A percentile compares a stretch with the other conserved stretches of the same genome.
These are phyloP conservation scores for Aspergillus japonicus DNA, from an alignment of 2,329 filamentous ascomycete genomes.

Conservation along the genomic window DNA sequence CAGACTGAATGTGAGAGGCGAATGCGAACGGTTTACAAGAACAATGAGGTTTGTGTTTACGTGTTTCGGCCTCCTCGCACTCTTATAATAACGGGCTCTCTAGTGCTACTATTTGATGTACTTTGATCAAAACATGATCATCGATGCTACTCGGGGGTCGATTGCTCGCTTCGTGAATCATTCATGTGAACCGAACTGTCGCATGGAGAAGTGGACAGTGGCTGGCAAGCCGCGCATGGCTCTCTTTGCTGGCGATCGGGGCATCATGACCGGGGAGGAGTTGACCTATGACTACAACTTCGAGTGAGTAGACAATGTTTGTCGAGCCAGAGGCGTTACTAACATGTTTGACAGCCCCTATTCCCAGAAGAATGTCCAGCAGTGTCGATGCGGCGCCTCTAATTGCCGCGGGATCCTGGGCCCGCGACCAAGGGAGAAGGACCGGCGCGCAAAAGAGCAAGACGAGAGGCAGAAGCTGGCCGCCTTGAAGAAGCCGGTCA, in stretches of 20 bases:
- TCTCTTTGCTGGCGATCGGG: constrained; percentile 84
- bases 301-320: constrained; percentile 48
- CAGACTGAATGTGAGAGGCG: constrained; percentile 88
- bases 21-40: constrained; percentile 90
- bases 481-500: constrained; percentile 20
- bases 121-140: constrained; percentile 97
- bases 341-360: constrained; percentile 45
- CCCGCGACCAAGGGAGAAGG: constrained; percentile 53
- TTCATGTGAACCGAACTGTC: constrained; percentile 92
- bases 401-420: constrained; percentile 63
- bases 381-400: constrained; percentile 61
- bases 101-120: constrained; percentile 99
- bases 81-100: constrained; percentile 13
- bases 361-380: constrained; percentile 62
- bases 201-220: constrained; percentile 98
- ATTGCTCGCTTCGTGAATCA: constrained; percentile 98
- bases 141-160: constrained; percentile 92
- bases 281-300: constrained; percentile 90
- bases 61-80: background rate
- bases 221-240: constrained; percentile 93
- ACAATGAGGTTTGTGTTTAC: constrained; percentile 70
- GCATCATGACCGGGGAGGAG: constrained; percentile 93
- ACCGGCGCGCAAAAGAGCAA: constrained; percentile 34
- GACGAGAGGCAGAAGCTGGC: constrained; percentile 27
- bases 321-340: constrained; percentile 4